These are phyloP conservation scores for Starmerella ratchasimensis DNA, from an alignment of 805 yeast genomes.

Conservation along the genomic window DNA sequence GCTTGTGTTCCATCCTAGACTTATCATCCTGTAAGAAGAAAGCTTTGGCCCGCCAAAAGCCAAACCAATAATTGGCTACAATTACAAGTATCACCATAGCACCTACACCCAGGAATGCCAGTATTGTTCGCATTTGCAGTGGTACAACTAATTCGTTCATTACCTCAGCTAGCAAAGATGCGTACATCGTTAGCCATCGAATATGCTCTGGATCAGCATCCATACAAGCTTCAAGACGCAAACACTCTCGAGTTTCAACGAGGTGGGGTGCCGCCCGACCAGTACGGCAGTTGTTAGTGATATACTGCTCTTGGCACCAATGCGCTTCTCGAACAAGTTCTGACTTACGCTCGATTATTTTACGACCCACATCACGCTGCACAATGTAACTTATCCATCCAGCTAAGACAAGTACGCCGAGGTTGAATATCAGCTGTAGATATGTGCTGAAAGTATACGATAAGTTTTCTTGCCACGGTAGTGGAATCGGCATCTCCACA, in stretches of 20 bases:
- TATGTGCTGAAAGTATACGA: constrained; percentile 51
- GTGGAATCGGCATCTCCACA: constrained; percentile 22
- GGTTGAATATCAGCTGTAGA: constrained; percentile 48
- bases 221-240: constrained; percentile 68
- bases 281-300: constrained; percentile 48
- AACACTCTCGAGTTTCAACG: constrained; percentile 41
- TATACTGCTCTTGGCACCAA: constrained; percentile 52
- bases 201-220: constrained; percentile 51
- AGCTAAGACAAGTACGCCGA: constrained; percentile 33
- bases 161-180: constrained; percentile 66
- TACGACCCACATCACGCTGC: constrained; percentile 51
- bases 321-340: constrained; percentile 47
- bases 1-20: too few species aligned
- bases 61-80: neutral
- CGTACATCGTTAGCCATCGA: constrained; percentile 53
- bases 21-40: too few species aligned
- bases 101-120: neutral
- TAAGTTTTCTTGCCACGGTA: constrained; percentile 23
- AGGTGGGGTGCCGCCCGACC: constrained; percentile 58
- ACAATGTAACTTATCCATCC: constrained; percentile 41
- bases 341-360: constrained; percentile 42
- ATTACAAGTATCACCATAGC: neutral
- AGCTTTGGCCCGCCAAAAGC: too few species aligned
- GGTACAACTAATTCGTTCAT: constrained; percentile 59
- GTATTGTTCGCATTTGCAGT: constrained; percentile 32